These are phyloP conservation scores for Emericellopsis atlantica DNA, from an alignment of 2,329 filamentous ascomycete species.

Conservation along the genomic window DNA sequence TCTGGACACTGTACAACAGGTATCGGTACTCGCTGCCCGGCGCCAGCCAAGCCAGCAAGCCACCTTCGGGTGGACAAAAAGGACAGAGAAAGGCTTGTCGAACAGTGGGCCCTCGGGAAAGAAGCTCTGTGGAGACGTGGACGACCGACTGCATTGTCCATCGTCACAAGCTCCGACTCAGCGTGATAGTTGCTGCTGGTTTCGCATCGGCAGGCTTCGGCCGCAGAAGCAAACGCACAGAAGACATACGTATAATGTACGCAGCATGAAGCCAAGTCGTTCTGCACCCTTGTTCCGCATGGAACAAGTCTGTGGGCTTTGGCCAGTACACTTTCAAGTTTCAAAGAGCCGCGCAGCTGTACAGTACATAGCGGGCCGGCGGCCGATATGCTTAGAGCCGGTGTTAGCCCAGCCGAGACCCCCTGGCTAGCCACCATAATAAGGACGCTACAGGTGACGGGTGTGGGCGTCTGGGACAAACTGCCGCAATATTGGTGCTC, in stretches of 20 bases:
- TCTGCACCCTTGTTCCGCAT: too few species aligned
- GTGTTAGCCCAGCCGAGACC: constrained; percentile 11
- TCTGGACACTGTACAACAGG: background rate
- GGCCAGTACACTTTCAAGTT: background rate
- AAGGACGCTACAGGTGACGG: too few species aligned
- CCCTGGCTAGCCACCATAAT: background rate
- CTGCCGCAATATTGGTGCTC: too few species aligned
- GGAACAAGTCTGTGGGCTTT: too few species aligned
- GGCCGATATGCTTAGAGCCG: constrained; percentile 17
- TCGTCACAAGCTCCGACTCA: too few species aligned
- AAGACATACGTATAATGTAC: background rate
- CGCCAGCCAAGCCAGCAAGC: background rate
- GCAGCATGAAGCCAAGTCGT: background rate
- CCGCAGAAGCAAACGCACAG: background rate
- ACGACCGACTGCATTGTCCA: too few species aligned
- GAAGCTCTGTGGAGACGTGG: background rate
- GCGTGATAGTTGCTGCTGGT: background rate
- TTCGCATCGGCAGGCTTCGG: background rate
- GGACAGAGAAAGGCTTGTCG: background rate
- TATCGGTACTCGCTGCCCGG: background rate
- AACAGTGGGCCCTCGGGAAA: background rate
- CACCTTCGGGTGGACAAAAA: background rate
- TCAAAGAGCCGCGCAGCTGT: background rate
- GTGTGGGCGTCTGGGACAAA: too few species aligned
- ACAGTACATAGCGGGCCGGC: constrained; percentile 8